These are phyloP conservation scores for Cryphonectria parasitica DNA, from an alignment of 2,329 filamentous ascomycete genomes.

Conservation along the genomic window DNA sequence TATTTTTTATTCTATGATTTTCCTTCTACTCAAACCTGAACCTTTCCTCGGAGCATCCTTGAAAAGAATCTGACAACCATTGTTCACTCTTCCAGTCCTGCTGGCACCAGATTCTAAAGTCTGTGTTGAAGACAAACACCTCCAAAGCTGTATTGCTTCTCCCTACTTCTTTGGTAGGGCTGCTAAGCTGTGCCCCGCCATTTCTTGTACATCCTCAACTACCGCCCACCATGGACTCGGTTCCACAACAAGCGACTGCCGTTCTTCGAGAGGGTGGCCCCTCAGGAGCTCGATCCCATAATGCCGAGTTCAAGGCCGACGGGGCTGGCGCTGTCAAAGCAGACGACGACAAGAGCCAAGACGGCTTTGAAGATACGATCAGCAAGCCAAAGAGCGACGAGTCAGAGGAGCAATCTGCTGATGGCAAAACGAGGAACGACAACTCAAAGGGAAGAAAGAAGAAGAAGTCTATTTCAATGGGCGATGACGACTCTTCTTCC, in stretches of 20 bases:
- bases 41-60: not conserved
- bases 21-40: not conserved
- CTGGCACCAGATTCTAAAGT: not conserved
- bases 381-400: constrained; percentile 9
- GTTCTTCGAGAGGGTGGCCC: constrained; percentile 21
- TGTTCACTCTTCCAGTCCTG: not conserved
- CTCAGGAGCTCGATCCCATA: constrained; percentile 8
- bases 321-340: not conserved
- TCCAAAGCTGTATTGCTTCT: not conserved
- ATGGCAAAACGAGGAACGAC: constrained; percentile 8
- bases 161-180: not conserved
- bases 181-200: too few species aligned
- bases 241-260: constrained; percentile 10
- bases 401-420: not conserved
- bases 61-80: not conserved
- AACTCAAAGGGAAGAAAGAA: constrained; percentile 9
- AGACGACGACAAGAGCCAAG: constrained; percentile 12
- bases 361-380: not conserved
- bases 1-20: not conserved
- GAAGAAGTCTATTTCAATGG: constrained; percentile 5
- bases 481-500: not conserved
- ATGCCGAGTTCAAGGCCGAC: constrained; percentile 19
- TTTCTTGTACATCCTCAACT: not conserved
- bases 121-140: not conserved
- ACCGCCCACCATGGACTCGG: constrained; percentile 16